A percentile compares a stretch with the other conserved stretches of the same genome.
These are phyloP conservation scores for Thoreauomyces humboldtii DNA, from an alignment of 192 early-diverging fungal genomes.

Conservation along the genomic window DNA sequence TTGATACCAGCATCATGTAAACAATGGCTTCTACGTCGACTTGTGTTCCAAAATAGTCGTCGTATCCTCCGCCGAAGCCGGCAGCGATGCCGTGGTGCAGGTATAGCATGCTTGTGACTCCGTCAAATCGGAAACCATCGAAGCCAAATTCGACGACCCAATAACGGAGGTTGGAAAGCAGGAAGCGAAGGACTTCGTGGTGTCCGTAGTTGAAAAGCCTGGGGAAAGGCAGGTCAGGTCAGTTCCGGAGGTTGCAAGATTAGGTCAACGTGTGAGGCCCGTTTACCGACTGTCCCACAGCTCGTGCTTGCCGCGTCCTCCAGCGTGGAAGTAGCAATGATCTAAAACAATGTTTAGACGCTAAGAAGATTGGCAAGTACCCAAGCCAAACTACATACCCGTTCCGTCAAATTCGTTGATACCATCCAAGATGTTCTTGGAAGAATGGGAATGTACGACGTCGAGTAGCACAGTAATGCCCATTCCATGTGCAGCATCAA, in stretches of 20 bases:
- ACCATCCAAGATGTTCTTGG: constrained; percentile 92
- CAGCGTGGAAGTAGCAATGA: constrained; percentile 94
- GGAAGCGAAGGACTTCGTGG: constrained; percentile 89
- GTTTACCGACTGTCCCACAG: constrained; percentile 73
- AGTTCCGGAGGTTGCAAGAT: too few species aligned
- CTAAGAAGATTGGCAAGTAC: not conserved
- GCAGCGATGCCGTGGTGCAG: constrained; percentile 91
- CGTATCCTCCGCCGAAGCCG: constrained; percentile 89
- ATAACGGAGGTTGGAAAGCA: constrained; percentile 92
- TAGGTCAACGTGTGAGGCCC: too few species aligned
- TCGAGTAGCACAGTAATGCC: constrained; percentile 89
- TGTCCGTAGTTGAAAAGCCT: constrained; percentile 94
- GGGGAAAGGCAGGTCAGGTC: too few species aligned
- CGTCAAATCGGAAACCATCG: constrained; percentile 98
- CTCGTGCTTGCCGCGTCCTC: constrained; percentile 78
- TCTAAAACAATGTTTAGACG: constrained; percentile 40
- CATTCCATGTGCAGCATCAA: constrained; percentile 87
- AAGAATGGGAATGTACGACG: constrained; percentile 94
- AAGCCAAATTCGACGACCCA: constrained; percentile 88
- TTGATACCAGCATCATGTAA: constrained; percentile 85
- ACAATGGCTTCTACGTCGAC: constrained; percentile 83
- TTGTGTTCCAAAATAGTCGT: constrained; percentile 85
- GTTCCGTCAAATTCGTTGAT: constrained; percentile 95
- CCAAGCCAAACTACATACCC: constrained; percentile 12
- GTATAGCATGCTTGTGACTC: constrained; percentile 96